Base-by-base conservation (phyloP, 306 rosid genomes). In the Cyamopsis tetragonoloba region DNA sequence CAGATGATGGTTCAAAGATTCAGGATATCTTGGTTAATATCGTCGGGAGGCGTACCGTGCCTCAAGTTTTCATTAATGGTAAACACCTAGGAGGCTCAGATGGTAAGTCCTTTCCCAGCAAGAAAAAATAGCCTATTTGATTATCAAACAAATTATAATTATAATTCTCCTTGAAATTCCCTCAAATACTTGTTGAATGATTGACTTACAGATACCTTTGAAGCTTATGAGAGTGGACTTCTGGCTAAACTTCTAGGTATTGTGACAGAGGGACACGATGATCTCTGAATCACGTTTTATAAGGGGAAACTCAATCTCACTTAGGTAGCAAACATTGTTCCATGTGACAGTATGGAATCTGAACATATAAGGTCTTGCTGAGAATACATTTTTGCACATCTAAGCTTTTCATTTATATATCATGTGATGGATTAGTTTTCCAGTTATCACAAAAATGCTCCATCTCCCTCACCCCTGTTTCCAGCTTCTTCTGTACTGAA, bases 1-100 rank as follows among this genome's bases (percentile, higher is more conserved):
- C 83, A 92, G 98, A 81, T 27, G 98, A 92, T 72, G 96, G 98
- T 18, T 42, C 74, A 1, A 56, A 79, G 44, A 86, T 92, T 73
- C 95, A 87, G 80, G 91, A 87, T 74, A 83, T 89, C 68, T 30
- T 89, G 72, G 30, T 54, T 12, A 81, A 80, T 75, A 73, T 81
- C 31, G 68, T 86, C 10, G 98, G 98, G 24, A 86, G 81, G 87
- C 95, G 93, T 26, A 89, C 98, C 15, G 98, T 92, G 38, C 98
- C 98, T 2, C 98, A 92, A 64, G 98, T 89, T 34, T 92, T 89
- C 72, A 79, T 89, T 35, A 69, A 86, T 46, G 96, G 93, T 70
- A 81, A 86, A 67, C 96, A 92, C 81, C 70, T 92, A 22, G 98
- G 98, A 48, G 98, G 96, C 14, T 92, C 98, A 26, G 98, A 92